phyloP scores from a whole-genome alignment of 106 monocot species.

The Allium fistulosum region DNA sequence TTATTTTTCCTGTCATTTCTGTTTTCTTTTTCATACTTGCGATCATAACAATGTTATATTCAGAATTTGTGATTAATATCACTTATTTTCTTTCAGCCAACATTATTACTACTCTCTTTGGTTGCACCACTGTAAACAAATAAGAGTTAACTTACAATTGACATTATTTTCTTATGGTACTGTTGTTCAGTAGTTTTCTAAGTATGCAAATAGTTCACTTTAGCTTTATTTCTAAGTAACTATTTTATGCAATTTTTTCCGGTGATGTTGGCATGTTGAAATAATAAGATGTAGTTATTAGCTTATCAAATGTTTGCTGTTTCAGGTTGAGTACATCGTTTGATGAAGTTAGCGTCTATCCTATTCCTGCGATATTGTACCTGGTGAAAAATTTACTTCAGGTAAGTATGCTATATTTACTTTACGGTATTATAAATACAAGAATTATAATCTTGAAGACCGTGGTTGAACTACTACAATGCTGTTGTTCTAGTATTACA shows the following conservation, averaged over 20 bases:
- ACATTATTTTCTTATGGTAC: neutral
- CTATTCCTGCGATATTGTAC: conserved; percentile 89
- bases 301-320: conserved; percentile 1
- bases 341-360: conserved; percentile 88
- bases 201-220: too few species aligned
- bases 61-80: too few species aligned
- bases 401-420: conserved; percentile 23
- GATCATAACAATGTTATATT: too few species aligned
- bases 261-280: neutral
- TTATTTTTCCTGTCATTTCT: neutral
- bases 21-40: too few species aligned
- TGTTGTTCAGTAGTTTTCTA: neutral
- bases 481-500: conserved; percentile 68
- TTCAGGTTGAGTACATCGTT: conserved; percentile 69
- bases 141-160: neutral
- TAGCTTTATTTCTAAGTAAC: too few species aligned
- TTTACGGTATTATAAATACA: neutral
- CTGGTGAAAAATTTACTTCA: conserved; percentile 89
- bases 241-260: neutral
- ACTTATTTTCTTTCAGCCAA: too few species aligned
- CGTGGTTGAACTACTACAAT: too few species aligned
- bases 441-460: too few species aligned
- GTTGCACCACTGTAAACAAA: too few species aligned
- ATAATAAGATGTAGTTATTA: neutral
- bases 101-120: too few species aligned